Conservation (phyloP, 1,139 yeast genomes). For the Lodderomyces parapsilosis region DNA sequence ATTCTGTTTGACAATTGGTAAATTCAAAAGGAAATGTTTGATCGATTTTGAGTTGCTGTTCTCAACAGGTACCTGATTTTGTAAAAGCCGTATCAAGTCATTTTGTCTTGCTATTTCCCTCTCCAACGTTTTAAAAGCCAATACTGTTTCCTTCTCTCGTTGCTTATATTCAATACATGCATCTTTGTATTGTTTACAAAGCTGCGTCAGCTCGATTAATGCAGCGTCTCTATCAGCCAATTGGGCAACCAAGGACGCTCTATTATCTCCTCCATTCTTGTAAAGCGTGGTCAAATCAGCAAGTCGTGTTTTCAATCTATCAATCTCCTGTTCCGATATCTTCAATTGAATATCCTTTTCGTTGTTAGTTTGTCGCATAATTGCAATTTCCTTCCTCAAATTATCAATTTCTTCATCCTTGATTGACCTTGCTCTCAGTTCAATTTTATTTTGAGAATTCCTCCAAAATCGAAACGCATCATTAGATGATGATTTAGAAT, state of each 20-base stretch:
- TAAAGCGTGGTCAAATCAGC: background rate
- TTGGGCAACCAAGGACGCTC: background rate
- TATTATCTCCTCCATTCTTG: background rate
- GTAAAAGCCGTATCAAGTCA: background rate
- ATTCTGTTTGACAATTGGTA: constrained; percentile 37
- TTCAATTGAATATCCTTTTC: background rate
- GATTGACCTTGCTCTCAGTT: constrained; percentile 18
- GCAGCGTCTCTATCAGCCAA: background rate
- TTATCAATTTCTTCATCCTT: constrained; percentile 21
- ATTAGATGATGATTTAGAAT: background rate
- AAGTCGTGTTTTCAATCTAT: background rate
- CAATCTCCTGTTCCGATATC: background rate
- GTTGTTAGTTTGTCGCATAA: constrained; percentile 2
- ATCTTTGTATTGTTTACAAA: background rate
- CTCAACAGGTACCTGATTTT: background rate
- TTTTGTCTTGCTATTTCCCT: constrained; percentile 5
- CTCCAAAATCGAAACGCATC: background rate
- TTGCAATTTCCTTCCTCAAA: constrained; percentile 14
- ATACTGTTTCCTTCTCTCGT: background rate
- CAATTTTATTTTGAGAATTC: background rate
- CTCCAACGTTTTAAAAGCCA: constrained; percentile 3
- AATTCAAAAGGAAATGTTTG: constrained; percentile 10
- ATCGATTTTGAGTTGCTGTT: background rate
- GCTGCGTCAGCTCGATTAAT: background rate
- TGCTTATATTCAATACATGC: constrained; percentile 1